A percentile compares a stretch with the other conserved stretches of the same genome.
phyloP scores from a whole-genome alignment of 768 basidiomycete species.

The Clitopilus hobsonii region DNA sequence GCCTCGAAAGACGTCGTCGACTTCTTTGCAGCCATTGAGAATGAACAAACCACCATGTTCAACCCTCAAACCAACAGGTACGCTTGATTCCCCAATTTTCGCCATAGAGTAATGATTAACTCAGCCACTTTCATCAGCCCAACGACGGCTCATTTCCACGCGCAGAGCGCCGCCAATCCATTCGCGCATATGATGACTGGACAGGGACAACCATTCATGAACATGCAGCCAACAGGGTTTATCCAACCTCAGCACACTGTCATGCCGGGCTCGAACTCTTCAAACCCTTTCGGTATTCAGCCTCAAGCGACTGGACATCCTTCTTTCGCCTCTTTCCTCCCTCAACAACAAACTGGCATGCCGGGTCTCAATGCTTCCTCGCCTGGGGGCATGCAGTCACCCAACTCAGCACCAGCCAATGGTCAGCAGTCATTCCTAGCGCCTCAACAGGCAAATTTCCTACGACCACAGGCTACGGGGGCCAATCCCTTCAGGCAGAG shows the following conservation, averaged over 20 bases:
- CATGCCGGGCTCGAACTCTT: constrained; percentile 27
- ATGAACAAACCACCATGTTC: constrained; percentile 69
- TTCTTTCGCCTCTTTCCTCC: constrained; percentile 52
- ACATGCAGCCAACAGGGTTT: constrained; percentile 58
- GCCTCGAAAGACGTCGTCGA: constrained; percentile 50
- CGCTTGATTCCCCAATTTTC: constrained; percentile 8
- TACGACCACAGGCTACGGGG: constrained; percentile 59
- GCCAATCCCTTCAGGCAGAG: constrained; percentile 84
- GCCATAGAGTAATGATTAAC: neutral
- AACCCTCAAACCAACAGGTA: constrained; percentile 60
- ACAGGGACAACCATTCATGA: constrained; percentile 45
- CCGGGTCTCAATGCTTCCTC: constrained; percentile 26
- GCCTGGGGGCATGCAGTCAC: constrained; percentile 17
- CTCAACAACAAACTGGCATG: constrained; percentile 45
- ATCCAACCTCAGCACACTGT: constrained; percentile 43
- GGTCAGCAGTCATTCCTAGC: constrained; percentile 5
- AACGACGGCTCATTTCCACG: constrained; percentile 46
- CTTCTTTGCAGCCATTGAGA: constrained; percentile 88
- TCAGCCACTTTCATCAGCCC: constrained; percentile 29
- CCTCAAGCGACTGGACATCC: constrained; percentile 31
- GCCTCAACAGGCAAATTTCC: constrained; percentile 31
- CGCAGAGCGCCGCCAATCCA: constrained; percentile 66
- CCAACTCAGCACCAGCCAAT: neutral
- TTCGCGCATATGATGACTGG: constrained; percentile 61
- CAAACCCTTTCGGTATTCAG: constrained; percentile 43